Evolutionary conservation across 148 eudicot genomes (phyloP).

Genomic region (Camellia lanceoleosa): DNA sequence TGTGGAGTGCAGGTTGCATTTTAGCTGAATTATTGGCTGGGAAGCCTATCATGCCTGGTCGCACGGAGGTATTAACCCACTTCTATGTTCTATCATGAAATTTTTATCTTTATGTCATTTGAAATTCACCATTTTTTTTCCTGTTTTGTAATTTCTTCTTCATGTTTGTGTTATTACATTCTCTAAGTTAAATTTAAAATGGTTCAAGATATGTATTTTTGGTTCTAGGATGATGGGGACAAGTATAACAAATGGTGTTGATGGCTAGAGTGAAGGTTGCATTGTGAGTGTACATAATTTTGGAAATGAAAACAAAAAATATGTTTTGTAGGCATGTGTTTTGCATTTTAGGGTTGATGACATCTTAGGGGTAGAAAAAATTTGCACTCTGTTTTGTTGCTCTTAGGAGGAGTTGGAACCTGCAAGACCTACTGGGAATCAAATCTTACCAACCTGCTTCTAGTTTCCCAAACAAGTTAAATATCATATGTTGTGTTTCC

Average conservation of each 20-base stretch:
- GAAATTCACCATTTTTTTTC: too few species aligned
- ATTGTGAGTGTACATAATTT: neutral
- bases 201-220: neutral
- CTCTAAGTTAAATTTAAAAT: neutral
- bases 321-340: neutral
- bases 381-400: constrained; percentile 4
- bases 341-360: neutral
- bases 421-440: neutral
- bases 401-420: neutral
- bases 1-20: constrained; percentile 99
- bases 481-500: neutral
- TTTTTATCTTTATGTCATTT: neutral
- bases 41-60: constrained; percentile 79
- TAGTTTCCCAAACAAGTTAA: neutral
- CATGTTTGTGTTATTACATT: neutral
- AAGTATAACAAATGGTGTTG: neutral
- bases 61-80: constrained; percentile 55
- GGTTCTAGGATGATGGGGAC: neutral
- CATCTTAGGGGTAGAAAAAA: neutral
- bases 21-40: constrained; percentile 73
- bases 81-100: neutral
- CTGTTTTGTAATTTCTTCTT: neutral
- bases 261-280: neutral
- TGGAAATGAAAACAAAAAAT: too few species aligned
- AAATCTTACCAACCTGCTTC: neutral